phyloP scores from a whole-genome alignment of 441 rosid species.

The Pelargonium cotyledonis region DNA sequence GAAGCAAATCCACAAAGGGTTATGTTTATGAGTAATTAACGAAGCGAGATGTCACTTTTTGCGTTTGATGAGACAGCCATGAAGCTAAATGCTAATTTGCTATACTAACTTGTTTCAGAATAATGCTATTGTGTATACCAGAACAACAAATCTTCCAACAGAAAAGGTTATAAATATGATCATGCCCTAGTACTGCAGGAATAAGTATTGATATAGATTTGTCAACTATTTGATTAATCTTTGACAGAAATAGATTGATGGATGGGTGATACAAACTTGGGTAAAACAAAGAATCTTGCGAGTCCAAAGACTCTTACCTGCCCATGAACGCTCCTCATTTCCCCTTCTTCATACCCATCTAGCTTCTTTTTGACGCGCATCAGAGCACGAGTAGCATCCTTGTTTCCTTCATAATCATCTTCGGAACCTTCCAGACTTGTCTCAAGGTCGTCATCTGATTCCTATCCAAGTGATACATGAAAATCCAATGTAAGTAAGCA shows the following conservation, averaged over 20 bases:
- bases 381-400: conserved; percentile 90
- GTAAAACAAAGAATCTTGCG: not conserved
- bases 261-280: not conserved
- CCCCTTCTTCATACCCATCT: conserved; percentile 98
- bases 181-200: not conserved
- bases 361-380: conserved; percentile 93
- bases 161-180: not conserved
- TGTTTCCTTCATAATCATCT: conserved; percentile 82
- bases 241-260: not conserved
- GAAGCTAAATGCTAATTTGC: too few relatives aligned
- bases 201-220: not conserved
- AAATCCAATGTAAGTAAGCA: not conserved
- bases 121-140: not conserved
- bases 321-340: conserved; percentile 88
- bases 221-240: not conserved
- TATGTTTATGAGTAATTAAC: too few relatives aligned
- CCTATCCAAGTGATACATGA: conserved; percentile 33
- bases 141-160: not conserved
- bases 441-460: conserved; percentile 60
- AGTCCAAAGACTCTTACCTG: conserved; percentile 46
- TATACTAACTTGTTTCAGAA: not conserved
- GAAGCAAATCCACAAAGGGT: too few relatives aligned
- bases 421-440: conserved; percentile 59
- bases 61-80: too few relatives aligned
- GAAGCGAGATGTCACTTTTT: not conserved